These are phyloP conservation scores for Fusarium udum DNA, from an alignment of 2,329 filamentous ascomycete species.

Conservation along the genomic window DNA sequence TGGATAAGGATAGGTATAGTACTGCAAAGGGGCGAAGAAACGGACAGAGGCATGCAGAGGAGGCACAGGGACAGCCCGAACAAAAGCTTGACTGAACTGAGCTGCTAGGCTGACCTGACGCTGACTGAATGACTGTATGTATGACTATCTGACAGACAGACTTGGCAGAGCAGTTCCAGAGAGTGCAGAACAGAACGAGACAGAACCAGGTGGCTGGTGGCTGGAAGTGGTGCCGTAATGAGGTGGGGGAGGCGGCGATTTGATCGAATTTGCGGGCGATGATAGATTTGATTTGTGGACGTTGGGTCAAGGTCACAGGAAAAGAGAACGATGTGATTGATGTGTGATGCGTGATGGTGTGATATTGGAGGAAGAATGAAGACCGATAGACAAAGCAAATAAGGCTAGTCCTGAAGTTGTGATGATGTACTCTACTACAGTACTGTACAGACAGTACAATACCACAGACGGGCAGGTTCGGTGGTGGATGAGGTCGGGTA, in stretches of 20 bases:
- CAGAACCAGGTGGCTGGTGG: constrained; percentile 41
- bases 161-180: constrained; percentile 1
- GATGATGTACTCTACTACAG: constrained; percentile 6
- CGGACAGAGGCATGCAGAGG: background rate
- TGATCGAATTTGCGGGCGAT: constrained; percentile 35
- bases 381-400: constrained; percentile 14
- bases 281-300: constrained; percentile 35
- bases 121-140: background rate
- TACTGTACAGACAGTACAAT: background rate
- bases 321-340: constrained; percentile 6
- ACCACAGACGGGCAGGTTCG: background rate
- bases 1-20: background rate
- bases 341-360: constrained; percentile 18
- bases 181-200: constrained; percentile 10
- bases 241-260: constrained; percentile 43
- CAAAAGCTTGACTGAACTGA: constrained; percentile 20
- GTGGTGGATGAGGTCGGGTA: background rate
- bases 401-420: constrained; percentile 13
- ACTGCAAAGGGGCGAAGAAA: constrained; percentile 4
- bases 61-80: background rate
- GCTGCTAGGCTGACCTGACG: background rate
- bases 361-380: constrained; percentile 17
- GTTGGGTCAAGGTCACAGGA: constrained; percentile 21
- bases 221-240: constrained; percentile 44
- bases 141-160: background rate